Evolutionary conservation across 192 early-diverging fungal genomes (phyloP).

Genomic region (Diversispora eburnea): DNA sequence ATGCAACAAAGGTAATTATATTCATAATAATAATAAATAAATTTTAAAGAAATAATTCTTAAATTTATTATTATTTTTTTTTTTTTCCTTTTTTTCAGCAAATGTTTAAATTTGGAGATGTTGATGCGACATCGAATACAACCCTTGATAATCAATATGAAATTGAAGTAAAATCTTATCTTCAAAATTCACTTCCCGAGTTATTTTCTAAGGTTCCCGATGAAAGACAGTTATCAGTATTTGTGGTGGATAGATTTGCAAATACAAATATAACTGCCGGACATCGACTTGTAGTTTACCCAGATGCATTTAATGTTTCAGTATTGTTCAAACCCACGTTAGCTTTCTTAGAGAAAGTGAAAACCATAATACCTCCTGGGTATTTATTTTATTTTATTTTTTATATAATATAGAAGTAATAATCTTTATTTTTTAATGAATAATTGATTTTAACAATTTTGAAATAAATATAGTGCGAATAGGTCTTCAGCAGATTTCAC

Average conservation of each 20-base stretch:
- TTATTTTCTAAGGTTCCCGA: slow-evolving; percentile 18
- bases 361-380: slow-evolving; percentile 48
- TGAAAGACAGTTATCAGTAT: slow-evolving; percentile 22
- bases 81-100: slow-evolving; percentile 29
- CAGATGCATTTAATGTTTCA: slow-evolving; percentile 67
- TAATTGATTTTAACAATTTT: background rate
- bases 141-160: slow-evolving; percentile 36
- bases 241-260: slow-evolving; percentile 64
- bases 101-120: slow-evolving; percentile 38
- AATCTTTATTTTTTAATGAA: background rate
- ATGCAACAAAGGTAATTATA: slow-evolving; percentile 10
- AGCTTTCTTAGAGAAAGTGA: slow-evolving; percentile 56
- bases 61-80: background rate
- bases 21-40: slow-evolving; percentile 8
- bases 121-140: slow-evolving; percentile 21
- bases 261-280: slow-evolving; percentile 52
- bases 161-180: slow-evolving; percentile 14
- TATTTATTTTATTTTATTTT: slow-evolving; percentile 27
- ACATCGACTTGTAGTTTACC: slow-evolving; percentile 61
- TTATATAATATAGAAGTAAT: background rate
- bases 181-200: slow-evolving; percentile 33
- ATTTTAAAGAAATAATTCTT: background rate
- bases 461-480: slow-evolving; percentile 28
- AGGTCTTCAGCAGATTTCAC: slow-evolving; percentile 49
- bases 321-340: slow-evolving; percentile 67